Evolutionary conservation across 148 eudicot genomes (phyloP).

Genomic region (Fagopyrum tataricum): DNA sequence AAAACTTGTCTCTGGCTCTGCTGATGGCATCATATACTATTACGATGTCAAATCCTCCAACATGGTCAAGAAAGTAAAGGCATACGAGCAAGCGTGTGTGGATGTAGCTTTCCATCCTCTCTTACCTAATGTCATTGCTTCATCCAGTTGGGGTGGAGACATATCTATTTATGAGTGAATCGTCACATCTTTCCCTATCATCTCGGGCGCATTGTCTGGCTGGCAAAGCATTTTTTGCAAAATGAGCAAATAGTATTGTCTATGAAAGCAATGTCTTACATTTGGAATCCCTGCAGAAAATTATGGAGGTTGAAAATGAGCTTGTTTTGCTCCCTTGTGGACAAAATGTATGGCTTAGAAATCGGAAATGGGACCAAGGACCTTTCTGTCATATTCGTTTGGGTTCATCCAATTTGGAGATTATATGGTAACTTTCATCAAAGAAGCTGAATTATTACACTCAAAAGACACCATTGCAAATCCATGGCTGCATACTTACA

Average conservation of each 20-base stretch:
- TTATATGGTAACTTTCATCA: not conserved
- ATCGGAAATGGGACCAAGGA: not conserved
- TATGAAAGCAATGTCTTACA: conserved; percentile 1
- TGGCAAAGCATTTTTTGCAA: not conserved
- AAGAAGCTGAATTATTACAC: not conserved
- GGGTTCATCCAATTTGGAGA: not conserved
- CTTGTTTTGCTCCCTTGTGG: conserved; percentile 9
- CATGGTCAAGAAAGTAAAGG: conserved; percentile 46
- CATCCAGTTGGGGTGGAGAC: conserved; percentile 48
- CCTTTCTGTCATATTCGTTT: not conserved
- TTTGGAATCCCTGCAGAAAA: not conserved
- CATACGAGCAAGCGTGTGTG: conserved; percentile 52
- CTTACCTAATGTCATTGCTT: conserved; percentile 54
- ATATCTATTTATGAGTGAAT: conserved; percentile 34
- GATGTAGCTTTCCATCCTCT: conserved; percentile 68
- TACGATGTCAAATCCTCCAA: conserved; percentile 46
- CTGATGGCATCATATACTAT: conserved; percentile 63
- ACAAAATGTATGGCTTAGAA: conserved; percentile 1
- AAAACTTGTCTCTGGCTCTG: conserved; percentile 64
- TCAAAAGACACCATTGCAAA: too few relatives aligned
- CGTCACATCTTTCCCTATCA: not conserved
- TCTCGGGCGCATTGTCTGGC: not conserved
- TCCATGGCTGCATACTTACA: too few relatives aligned
- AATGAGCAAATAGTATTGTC: not conserved
- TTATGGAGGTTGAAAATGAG: conserved; percentile 1